These are phyloP conservation scores for Dicorynia guianensis DNA, from an alignment of 306 rosid species.

Conservation along the genomic window DNA sequence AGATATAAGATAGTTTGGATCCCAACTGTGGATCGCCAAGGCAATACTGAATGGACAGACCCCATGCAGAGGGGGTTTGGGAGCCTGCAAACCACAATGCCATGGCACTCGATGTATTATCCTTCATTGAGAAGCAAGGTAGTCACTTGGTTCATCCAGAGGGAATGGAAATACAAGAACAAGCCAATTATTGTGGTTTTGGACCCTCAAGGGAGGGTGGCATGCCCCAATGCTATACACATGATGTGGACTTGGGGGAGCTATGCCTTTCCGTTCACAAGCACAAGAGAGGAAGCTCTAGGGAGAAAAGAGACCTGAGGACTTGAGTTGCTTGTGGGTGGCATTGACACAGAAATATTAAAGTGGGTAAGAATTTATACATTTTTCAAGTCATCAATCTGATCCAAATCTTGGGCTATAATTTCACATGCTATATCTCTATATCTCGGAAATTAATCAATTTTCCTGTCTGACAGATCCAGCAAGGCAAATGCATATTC, in stretches of 20 bases:
- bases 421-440: too few relatives aligned
- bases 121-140: slow-evolving; percentile 39
- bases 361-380: slow-evolving; percentile 38
- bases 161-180: slow-evolving; percentile 42
- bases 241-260: slow-evolving; percentile 34
- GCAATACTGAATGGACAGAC: slow-evolving; percentile 24
- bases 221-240: too few relatives aligned
- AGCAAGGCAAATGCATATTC: slow-evolving; percentile 35
- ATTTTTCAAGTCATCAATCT: too few relatives aligned
- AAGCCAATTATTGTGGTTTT: slow-evolving; percentile 27
- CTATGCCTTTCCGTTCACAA: slow-evolving; percentile 48
- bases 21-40: slow-evolving; percentile 29
- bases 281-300: slow-evolving; percentile 41
- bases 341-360: slow-evolving; percentile 35
- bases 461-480: slow-evolving; percentile 20
- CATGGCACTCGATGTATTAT: slow-evolving; percentile 45
- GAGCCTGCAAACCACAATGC: slow-evolving; percentile 21
- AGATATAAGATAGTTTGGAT: slow-evolving; percentile 43
- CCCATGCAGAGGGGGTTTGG: slow-evolving; percentile 24
- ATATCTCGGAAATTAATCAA: neutral
- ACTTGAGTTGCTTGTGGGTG: slow-evolving; percentile 43
- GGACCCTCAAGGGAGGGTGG: too few relatives aligned
- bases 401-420: too few relatives aligned
- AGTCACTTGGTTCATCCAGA: slow-evolving; percentile 32
- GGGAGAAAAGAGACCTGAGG: slow-evolving; percentile 47